Percentiles rank a stretch among this genome's conserved stretches.
These are phyloP conservation scores for Neurospora discreta DNA, from an alignment of 495 filamentous ascomycete genomes.

Conservation along the genomic window DNA sequence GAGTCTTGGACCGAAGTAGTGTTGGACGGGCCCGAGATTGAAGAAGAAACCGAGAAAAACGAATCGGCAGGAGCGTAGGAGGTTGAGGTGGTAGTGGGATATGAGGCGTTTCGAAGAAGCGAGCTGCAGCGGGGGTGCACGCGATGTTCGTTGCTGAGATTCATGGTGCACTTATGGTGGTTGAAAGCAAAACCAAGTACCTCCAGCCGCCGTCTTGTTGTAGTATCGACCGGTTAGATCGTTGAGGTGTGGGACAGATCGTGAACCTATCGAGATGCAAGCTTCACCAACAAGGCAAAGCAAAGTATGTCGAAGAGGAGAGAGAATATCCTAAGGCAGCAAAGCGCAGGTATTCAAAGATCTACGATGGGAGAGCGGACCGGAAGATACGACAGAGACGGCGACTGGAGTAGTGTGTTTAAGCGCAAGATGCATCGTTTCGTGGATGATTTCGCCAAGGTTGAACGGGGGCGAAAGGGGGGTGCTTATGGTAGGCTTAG, in stretches of 20 bases:
- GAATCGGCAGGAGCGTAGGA: conserved; percentile 48
- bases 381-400: conserved; percentile 44
- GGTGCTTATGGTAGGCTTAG: conserved; percentile 28
- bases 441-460: conserved; percentile 24
- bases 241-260: conserved; percentile 25
- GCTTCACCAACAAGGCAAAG: conserved; percentile 24
- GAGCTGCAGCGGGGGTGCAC: conserved; percentile 1
- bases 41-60: conserved; percentile 34
- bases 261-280: conserved; percentile 32
- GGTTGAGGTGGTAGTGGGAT: conserved; percentile 55
- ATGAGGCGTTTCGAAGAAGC: conserved; percentile 33
- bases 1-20: conserved; percentile 43
- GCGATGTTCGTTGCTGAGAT: conserved; percentile 26
- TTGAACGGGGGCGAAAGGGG: conserved; percentile 12
- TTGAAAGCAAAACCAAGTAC: conserved; percentile 23
- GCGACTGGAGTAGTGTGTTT: conserved; percentile 41
- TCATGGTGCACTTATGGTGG: conserved; percentile 38
- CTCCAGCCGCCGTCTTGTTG: conserved; percentile 45
- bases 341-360: conserved; percentile 27
- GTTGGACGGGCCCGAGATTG: conserved; percentile 71
- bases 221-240: conserved; percentile 40
- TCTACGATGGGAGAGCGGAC: conserved; percentile 39
- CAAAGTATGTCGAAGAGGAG: conserved; percentile 30
- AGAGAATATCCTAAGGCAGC: conserved; percentile 32
- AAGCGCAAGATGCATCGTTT: conserved; percentile 44